Evolutionary conservation across 176 grass and related monocot genomes (phyloP), one percentile per base, ranked within the genome.

Genomic region (Cenchrus purpureus): DNA sequence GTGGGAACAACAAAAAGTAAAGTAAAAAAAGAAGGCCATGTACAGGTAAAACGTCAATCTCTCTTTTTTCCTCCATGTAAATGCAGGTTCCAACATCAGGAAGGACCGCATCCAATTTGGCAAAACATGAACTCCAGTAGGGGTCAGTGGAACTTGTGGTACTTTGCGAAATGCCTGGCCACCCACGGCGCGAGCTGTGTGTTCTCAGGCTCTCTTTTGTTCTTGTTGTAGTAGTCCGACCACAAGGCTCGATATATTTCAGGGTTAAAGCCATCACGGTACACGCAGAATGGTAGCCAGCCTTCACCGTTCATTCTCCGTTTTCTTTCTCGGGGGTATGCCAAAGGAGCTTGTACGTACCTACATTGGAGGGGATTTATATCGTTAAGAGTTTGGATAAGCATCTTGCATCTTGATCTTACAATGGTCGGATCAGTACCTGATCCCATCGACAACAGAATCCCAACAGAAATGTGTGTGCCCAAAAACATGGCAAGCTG

Each of bases 381-480:
- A 55, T 16, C 55, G 31, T 48, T 55, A n/a, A 16, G 15, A 46
- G 9, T 48, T 62, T 55, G 50, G 61, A 78, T 19, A 81, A 52
- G 43, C 31, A 71, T 42, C 15, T 66, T 73, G 32, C 28, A 87
- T 86, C 12, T 54, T 58, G 6, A 4, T 92, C 49, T 28, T 20
- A 48, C 5, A 66, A 60, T 29, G 20, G 37, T 10, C 54, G 57
- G n/a, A 87, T 74, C 69, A 5, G 45, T 94, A 98, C 96, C 96
- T 98, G 84, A 98, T 95, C 32, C 82, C 80, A 44, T 94, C 91
- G 69, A 94, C 64, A n/a, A 92, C 69, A 74, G 89, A 86, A 84
- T 98, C 96, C 96, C 96, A 98, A 73, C 93, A 93, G 87, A 98
- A 98, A 87, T 98, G 96, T 13, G 96, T 98, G 72, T 98, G 96